Evolutionary conservation across 805 yeast genomes (phyloP).

Genomic region (Teunomyces kruisii): DNA sequence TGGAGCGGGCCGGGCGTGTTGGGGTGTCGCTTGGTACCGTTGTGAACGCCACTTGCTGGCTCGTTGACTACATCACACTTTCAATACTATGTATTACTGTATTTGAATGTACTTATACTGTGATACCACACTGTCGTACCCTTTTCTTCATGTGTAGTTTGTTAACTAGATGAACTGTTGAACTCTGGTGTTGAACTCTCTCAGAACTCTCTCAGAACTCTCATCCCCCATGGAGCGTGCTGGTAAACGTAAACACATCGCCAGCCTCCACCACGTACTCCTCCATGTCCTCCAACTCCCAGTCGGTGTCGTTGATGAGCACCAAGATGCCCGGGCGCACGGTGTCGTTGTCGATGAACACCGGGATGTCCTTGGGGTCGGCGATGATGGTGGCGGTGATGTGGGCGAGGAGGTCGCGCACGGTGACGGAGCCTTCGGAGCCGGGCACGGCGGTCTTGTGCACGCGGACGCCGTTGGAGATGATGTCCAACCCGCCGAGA

Average conservation of each 20-base stretch:
- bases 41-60: too few species aligned
- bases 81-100: too few species aligned
- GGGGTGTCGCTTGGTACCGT: slow-evolving; percentile 59
- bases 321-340: slow-evolving; percentile 92
- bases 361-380: slow-evolving; percentile 62
- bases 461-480: slow-evolving; percentile 60
- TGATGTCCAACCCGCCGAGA: slow-evolving; percentile 81
- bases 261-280: slow-evolving; percentile 72
- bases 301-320: slow-evolving; percentile 89
- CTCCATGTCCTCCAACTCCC: slow-evolving; percentile 93
- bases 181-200: too few species aligned
- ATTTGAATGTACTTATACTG: too few species aligned
- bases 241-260: slow-evolving; percentile 83
- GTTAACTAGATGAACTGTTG: too few species aligned
- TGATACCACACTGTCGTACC: too few species aligned
- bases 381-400: slow-evolving; percentile 56
- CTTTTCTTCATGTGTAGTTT: too few species aligned
- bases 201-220: too few species aligned
- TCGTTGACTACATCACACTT: too few species aligned
- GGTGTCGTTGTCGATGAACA: slow-evolving; percentile 78
- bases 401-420: slow-evolving; percentile 54
- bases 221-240: slow-evolving; percentile 93
- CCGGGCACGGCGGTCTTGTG: slow-evolving; percentile 48
- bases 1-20: slow-evolving; percentile 73
- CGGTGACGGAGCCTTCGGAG: slow-evolving; percentile 42